Evolutionary conservation across 1,284 basidiomycete genomes (phyloP).

Genomic region (Amylostereum areolatum): DNA sequence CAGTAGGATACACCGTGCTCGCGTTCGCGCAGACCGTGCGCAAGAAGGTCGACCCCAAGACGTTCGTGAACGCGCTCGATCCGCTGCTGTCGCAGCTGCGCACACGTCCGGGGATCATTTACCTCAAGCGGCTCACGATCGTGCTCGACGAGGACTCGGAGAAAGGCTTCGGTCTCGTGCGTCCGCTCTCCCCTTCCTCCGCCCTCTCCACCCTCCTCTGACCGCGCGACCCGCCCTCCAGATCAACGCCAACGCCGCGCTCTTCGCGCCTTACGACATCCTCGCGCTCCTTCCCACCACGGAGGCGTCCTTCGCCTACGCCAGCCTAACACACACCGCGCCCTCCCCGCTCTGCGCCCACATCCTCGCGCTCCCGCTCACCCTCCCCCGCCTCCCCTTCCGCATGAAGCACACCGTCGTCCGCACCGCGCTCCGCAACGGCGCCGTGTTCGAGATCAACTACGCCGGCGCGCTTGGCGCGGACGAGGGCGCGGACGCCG

Average conservation of each 20-base stretch:
- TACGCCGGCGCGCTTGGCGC: slow-evolving; percentile 70
- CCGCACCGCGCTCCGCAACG: slow-evolving; percentile 76
- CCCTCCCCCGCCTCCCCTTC: slow-evolving; percentile 72
- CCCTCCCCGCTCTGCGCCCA: slow-evolving; percentile 78
- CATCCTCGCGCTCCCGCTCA: slow-evolving; percentile 79
- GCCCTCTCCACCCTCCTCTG: background rate
- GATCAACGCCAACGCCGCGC: slow-evolving; percentile 54
- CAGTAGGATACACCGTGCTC: slow-evolving; percentile 77
- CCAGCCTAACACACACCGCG: slow-evolving; percentile 76
- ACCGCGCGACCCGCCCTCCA: slow-evolving; percentile 18
- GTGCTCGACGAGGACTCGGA: slow-evolving; percentile 73
- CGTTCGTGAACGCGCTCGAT: slow-evolving; percentile 56
- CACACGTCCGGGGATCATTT: slow-evolving; percentile 49
- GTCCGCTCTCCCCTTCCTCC: slow-evolving; percentile 11
- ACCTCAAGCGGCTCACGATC: slow-evolving; percentile 66
- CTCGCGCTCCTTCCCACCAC: slow-evolving; percentile 72
- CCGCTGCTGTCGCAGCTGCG: slow-evolving; percentile 47
- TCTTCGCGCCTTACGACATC: slow-evolving; percentile 67
- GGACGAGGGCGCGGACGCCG: slow-evolving; percentile 48
- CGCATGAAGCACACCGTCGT: slow-evolving; percentile 79
- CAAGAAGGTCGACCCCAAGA: slow-evolving; percentile 64
- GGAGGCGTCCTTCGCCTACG: slow-evolving; percentile 63
- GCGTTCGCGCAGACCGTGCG: slow-evolving; percentile 65
- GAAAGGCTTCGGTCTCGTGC: slow-evolving; percentile 73
- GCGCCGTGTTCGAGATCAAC: slow-evolving; percentile 77